Percentiles rank a stretch among this genome's conserved stretches.
Conservation (phyloP, 495 filamentous ascomycete genomes). For the Viridothelium virens region DNA sequence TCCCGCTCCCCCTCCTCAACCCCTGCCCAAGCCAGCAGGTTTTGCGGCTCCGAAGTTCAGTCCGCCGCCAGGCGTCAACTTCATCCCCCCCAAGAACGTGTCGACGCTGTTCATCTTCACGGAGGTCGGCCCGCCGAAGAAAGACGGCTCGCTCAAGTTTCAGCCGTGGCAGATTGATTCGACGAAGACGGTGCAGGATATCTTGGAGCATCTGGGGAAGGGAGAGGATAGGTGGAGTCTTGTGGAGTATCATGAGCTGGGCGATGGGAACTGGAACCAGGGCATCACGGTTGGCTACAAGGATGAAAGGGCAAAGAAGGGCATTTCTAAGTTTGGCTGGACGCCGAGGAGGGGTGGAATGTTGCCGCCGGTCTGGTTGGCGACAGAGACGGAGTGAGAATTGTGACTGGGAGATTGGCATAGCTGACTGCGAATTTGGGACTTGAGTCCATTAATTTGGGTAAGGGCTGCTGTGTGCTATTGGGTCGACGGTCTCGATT, state of each 20-base stretch:
- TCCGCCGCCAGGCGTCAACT: constrained; percentile 4
- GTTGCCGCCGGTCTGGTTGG: constrained; percentile 13
- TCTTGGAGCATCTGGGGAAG: constrained; percentile 8
- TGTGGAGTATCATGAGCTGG: constrained; percentile 6
- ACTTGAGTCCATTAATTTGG: background rate
- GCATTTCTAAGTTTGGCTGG: constrained; percentile 11
- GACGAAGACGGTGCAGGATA: background rate
- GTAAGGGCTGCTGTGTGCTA: background rate
- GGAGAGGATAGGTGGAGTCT: constrained; percentile 4
- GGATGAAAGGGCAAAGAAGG: constrained; percentile 11
- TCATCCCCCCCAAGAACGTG: constrained; percentile 1
- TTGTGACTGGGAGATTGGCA: background rate
- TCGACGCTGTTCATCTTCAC: constrained; percentile 7
- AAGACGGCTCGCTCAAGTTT: constrained; percentile 1
- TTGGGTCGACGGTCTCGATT: background rate
- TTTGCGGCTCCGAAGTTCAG: background rate
- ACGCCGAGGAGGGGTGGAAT: constrained; percentile 8
- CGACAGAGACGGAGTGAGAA: background rate
- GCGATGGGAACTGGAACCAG: constrained; percentile 12
- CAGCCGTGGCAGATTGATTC: constrained; percentile 10
- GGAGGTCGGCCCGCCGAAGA: background rate
- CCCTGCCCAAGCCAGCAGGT: background rate
- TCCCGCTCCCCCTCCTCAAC: background rate
- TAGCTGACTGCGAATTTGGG: background rate
- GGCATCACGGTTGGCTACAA: constrained; percentile 7